Conservation (phyloP, 768 basidiomycete genomes). For the Stropharia rugosoannulata region DNA sequence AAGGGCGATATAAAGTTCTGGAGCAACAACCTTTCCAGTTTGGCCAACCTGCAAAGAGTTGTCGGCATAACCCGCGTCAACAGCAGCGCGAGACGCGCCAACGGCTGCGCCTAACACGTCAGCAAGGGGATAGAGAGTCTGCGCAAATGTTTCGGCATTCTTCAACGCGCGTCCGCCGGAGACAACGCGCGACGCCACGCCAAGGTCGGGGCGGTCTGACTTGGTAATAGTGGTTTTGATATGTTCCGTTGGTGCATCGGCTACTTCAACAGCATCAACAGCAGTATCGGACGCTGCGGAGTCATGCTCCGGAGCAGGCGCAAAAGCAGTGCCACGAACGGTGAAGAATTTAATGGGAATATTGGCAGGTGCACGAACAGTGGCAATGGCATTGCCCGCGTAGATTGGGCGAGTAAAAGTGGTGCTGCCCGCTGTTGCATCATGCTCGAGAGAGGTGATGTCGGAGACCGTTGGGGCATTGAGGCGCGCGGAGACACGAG, state of each 20-base stretch:
- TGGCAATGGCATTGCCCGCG: slow-evolving; percentile 96
- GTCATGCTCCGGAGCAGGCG: slow-evolving; percentile 57
- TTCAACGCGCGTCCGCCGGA: slow-evolving; percentile 96
- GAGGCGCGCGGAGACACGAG: slow-evolving; percentile 88
- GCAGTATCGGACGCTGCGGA: slow-evolving; percentile 56
- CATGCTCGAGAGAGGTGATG: slow-evolving; percentile 79
- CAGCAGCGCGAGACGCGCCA: slow-evolving; percentile 96
- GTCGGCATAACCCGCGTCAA: slow-evolving; percentile 97
- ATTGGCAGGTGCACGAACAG: slow-evolving; percentile 76
- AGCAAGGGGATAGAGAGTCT: slow-evolving; percentile 86
- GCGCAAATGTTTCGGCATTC: slow-evolving; percentile 89
- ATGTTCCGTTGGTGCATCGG: slow-evolving; percentile 60
- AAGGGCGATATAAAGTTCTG: slow-evolving; percentile 92
- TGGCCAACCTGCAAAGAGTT: slow-evolving; percentile 99
- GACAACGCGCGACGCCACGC: slow-evolving; percentile 83
- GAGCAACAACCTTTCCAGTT: slow-evolving; percentile 98
- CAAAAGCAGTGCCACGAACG: slow-evolving; percentile 88
- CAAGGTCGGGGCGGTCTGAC: slow-evolving; percentile 92
- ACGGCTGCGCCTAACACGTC: slow-evolving; percentile 94
- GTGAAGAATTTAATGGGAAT: slow-evolving; percentile 93
- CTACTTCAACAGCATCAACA: slow-evolving; percentile 62
- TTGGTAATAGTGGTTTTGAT: slow-evolving; percentile 76
- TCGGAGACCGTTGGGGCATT: slow-evolving; percentile 91
- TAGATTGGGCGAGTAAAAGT: slow-evolving; percentile 95
- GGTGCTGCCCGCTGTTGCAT: slow-evolving; percentile 66